Percentiles rank a stretch among this genome's conserved stretches.
phyloP scores from a whole-genome alignment of 768 basidiomycete species.

The Phylloporus sp. region DNA sequence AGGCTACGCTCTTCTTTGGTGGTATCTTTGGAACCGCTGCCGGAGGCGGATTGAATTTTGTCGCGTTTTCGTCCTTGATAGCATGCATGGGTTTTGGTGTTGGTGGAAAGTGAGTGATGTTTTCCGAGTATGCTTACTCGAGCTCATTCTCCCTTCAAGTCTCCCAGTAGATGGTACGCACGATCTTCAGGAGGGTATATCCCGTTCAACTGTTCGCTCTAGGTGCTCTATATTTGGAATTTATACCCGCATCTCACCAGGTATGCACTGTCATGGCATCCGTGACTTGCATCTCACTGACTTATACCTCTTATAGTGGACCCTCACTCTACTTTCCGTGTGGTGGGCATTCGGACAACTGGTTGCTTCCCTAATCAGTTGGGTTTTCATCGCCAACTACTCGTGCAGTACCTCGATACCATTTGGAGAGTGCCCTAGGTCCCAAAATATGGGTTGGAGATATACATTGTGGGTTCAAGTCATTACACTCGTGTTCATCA shows the following conservation, averaged over 20 bases:
- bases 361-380: conserved; percentile 48
- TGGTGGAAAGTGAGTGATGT: conserved; percentile 45
- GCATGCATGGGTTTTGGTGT: conserved; percentile 49
- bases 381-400: conserved; percentile 54
- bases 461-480: conserved; percentile 40
- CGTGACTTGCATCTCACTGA: neutral
- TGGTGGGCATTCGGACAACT: conserved; percentile 55
- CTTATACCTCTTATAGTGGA: conserved; percentile 34
- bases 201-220: conserved; percentile 8
- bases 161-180: conserved; percentile 45
- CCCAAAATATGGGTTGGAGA: conserved; percentile 59
- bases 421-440: conserved; percentile 41
- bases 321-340: conserved; percentile 51
- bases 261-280: conserved; percentile 6
- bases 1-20: conserved; percentile 35
- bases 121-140: conserved; percentile 10
- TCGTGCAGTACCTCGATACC: conserved; percentile 39
- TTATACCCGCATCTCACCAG: conserved; percentile 42
- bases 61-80: conserved; percentile 41
- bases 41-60: conserved; percentile 44
- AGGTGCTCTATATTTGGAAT: conserved; percentile 45
- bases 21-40: conserved; percentile 51
- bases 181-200: neutral
- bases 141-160: conserved; percentile 23
- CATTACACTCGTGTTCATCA: neutral